Evolutionary conservation across 2,329 filamentous ascomycete genomes (phyloP).

Genomic region (Achaetomium macrosporum): DNA sequence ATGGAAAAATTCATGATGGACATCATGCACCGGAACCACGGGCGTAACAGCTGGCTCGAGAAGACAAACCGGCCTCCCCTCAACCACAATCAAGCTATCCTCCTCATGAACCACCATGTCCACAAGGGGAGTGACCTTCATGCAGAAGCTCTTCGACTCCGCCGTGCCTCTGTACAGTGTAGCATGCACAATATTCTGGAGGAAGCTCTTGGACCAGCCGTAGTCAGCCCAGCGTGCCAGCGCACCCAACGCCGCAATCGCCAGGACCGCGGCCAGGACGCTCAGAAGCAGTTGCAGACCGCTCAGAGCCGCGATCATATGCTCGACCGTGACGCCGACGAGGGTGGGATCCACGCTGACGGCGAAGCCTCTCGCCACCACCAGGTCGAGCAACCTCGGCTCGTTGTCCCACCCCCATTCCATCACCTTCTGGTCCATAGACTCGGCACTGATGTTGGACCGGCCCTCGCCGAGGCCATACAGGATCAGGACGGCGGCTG

Average conservation of each 20-base stretch:
- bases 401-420: background rate
- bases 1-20: background rate
- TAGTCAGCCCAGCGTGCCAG: background rate
- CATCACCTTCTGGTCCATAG: background rate
- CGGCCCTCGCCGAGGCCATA: background rate
- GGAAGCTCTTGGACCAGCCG: background rate
- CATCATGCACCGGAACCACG: too few species aligned
- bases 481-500: background rate
- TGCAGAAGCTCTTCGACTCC: background rate
- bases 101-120: background rate
- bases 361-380: background rate
- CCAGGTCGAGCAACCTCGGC: background rate
- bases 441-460: background rate
- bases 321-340: background rate
- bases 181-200: background rate
- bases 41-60: too few species aligned
- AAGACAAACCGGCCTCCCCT: background rate
- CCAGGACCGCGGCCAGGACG: background rate
- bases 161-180: background rate
- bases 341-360: background rate
- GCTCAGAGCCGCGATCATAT: background rate
- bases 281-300: background rate
- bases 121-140: background rate
- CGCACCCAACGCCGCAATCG: background rate
- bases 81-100: background rate